A percentile compares a stretch with the other conserved stretches of the same genome.
phyloP scores from a whole-genome alignment of 768 basidiomycete species.

The Mrakia hoshinonis region DNA sequence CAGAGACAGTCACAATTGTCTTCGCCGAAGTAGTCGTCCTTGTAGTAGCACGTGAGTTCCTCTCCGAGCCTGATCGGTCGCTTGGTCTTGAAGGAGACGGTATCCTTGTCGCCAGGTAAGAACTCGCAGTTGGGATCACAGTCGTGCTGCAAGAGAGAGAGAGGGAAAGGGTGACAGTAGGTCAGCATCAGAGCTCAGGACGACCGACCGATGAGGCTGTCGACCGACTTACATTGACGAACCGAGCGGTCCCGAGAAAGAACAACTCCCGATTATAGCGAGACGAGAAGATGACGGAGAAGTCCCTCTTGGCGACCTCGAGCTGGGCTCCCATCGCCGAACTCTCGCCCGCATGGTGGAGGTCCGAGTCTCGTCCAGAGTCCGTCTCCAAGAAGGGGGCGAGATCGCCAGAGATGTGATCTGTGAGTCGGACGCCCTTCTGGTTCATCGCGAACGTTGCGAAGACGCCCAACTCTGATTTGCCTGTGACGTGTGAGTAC shows the following conservation, averaged over 20 bases:
- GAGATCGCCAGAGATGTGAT: not conserved
- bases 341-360: not conserved
- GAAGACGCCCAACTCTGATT: constrained; percentile 8
- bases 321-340: not conserved
- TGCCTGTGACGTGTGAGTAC: constrained; percentile 8
- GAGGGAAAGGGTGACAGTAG: not conserved
- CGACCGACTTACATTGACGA: constrained; percentile 13
- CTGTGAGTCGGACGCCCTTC: not conserved
- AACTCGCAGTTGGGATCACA: constrained; percentile 13
- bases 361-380: not conserved
- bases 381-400: not conserved
- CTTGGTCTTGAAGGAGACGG: not conserved
- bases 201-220: not conserved
- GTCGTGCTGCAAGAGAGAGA: not conserved
- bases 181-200: no score
- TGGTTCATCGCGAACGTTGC: not conserved
- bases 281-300: constrained; percentile 3
- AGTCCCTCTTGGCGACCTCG: not conserved
- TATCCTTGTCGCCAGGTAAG: not conserved
- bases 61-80: not conserved
- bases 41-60: constrained; percentile 15
- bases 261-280: not conserved
- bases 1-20: constrained; percentile 12
- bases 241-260: constrained; percentile 16
- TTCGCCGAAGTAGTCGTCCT: constrained; percentile 6